phyloP scores from a whole-genome alignment of 805 yeast species.

The Metschnikowia reukaufii region DNA sequence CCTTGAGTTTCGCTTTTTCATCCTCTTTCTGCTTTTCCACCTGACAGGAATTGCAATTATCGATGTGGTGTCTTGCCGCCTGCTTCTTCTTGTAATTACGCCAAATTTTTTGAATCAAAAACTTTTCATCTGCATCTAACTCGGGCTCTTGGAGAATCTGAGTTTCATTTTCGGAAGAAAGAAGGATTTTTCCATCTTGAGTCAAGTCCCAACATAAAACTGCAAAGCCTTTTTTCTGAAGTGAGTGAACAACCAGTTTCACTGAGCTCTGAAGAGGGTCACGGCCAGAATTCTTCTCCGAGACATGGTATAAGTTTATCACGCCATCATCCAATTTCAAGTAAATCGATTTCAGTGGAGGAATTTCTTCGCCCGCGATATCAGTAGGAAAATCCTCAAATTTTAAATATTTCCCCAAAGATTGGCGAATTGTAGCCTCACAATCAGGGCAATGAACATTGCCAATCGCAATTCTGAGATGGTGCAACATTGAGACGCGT shows the following conservation, averaged over 20 bases:
- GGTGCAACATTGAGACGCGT: conserved; percentile 6
- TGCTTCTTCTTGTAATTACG: conserved; percentile 19
- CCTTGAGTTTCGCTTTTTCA: background rate
- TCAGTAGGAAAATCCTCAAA: conserved; percentile 14
- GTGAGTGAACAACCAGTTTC: conserved; percentile 24
- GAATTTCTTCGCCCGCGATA: conserved; percentile 10
- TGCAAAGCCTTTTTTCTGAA: conserved; percentile 40
- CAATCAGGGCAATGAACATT: conserved; percentile 62
- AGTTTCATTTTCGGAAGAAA: conserved; percentile 10
- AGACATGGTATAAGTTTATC: conserved; percentile 27
- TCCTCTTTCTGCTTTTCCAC: conserved; percentile 17
- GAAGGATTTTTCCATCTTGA: conserved; percentile 18
- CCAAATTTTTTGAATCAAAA: conserved; percentile 13
- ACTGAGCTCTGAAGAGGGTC: conserved; percentile 20
- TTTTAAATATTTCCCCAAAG: conserved; percentile 25
- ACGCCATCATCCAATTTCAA: conserved; percentile 25
- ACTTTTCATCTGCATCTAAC: background rate
- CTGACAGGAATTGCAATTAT: conserved; percentile 44
- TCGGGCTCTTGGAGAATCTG: conserved; percentile 12
- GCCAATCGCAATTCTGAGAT: conserved; percentile 24
- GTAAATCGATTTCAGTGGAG: conserved; percentile 15
- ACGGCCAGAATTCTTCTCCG: conserved; percentile 8
- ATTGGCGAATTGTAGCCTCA: conserved; percentile 34
- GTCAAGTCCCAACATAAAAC: conserved; percentile 36
- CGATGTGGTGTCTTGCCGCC: conserved; percentile 34